phyloP scores from a whole-genome alignment of 306 rosid species.

The Vachellia pachyceras region DNA sequence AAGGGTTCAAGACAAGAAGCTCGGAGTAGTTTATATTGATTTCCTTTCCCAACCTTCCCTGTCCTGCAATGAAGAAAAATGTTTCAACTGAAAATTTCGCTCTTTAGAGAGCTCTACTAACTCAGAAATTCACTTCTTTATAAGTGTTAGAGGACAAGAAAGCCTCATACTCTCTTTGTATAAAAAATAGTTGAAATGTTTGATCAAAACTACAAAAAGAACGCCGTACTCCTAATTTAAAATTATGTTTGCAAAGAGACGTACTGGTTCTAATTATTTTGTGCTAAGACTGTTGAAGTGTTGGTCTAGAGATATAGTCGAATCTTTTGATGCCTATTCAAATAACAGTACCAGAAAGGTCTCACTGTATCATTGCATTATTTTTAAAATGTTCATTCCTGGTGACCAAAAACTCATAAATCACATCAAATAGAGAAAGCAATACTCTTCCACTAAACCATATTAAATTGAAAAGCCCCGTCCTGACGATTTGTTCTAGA shows the following conservation, averaged over 20 bases:
- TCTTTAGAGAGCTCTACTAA: background rate
- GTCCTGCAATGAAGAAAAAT: background rate
- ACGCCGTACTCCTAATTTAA: background rate
- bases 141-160: background rate
- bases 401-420: background rate
- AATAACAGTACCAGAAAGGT: background rate
- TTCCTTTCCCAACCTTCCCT: constrained; percentile 4
- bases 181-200: background rate
- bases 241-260: background rate
- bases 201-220: background rate
- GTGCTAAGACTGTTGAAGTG: background rate
- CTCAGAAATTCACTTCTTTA: background rate
- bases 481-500: background rate
- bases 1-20: background rate
- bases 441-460: background rate
- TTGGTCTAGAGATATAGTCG: background rate
- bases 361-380: background rate
- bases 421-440: background rate
- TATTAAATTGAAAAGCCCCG: background rate
- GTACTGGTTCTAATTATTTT: background rate
- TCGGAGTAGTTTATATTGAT: background rate
- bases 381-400: background rate
- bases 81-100: background rate
- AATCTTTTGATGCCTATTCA: background rate
- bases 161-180: background rate